These are phyloP conservation scores for Fennellomyces sp. DNA, from an alignment of 371 early-diverging fungal species.

Conservation along the genomic window DNA sequence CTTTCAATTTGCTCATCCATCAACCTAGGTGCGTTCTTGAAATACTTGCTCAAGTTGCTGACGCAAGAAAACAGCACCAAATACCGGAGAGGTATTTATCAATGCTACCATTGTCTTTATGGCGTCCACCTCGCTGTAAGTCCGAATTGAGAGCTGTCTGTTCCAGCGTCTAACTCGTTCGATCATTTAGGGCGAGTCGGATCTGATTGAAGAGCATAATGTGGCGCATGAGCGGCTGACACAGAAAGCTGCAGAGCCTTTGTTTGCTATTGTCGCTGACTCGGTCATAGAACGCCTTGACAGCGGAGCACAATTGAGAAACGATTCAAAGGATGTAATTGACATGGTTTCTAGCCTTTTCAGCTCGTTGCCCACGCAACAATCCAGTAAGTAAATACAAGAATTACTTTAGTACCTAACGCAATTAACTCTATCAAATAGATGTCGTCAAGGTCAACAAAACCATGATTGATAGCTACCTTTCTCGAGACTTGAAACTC, in stretches of 20 bases:
- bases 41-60: conserved; percentile 24
- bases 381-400: conserved; percentile 24
- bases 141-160: too few relatives aligned
- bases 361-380: conserved; percentile 52
- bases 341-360: conserved; percentile 58
- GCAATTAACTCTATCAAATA: not conserved
- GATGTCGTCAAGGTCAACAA: conserved; percentile 28
- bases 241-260: conserved; percentile 55
- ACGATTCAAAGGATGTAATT: conserved; percentile 61
- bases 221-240: conserved; percentile 47
- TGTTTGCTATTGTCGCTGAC: conserved; percentile 52
- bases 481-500: conserved; percentile 36
- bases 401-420: not conserved
- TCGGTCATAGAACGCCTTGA: conserved; percentile 41
- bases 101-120: conserved; percentile 73
- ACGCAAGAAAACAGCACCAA: conserved; percentile 14
- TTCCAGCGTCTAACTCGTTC: not conserved
- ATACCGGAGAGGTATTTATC: conserved; percentile 54
- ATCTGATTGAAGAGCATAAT: conserved; percentile 60
- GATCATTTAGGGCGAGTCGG: conserved; percentile 49
- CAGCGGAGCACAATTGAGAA: conserved; percentile 40
- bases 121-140: conserved; percentile 61
- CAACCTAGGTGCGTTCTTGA: conserved; percentile 38
- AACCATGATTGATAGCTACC: conserved; percentile 34
- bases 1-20: not conserved